A percentile compares a stretch with the other conserved stretches of the same genome.
Conservation (phyloP, 768 basidiomycete genomes). For the Pholiota conissans region DNA sequence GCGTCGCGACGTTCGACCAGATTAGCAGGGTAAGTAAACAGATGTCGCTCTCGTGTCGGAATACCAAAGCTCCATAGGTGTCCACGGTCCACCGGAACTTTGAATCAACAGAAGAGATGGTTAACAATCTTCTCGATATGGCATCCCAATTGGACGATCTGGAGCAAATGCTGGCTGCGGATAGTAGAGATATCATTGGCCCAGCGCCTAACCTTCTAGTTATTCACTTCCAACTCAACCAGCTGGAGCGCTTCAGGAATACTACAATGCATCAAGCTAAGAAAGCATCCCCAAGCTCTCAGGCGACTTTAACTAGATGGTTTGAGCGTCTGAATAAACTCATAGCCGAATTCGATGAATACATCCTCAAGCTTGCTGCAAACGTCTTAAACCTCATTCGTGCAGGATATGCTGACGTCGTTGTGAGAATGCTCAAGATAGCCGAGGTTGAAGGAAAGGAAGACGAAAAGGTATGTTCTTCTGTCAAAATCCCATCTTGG, state of each 20-base stretch:
- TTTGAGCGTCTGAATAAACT: slow-evolving; percentile 86
- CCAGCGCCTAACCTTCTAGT: slow-evolving; percentile 86
- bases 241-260: slow-evolving; percentile 92
- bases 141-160: slow-evolving; percentile 78
- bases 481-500: not conserved
- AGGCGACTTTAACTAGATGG: slow-evolving; percentile 68
- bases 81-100: slow-evolving; percentile 96
- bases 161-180: slow-evolving; percentile 73
- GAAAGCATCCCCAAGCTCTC: slow-evolving; percentile 65
- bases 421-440: slow-evolving; percentile 91
- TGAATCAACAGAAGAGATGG: slow-evolving; percentile 93
- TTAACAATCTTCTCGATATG: slow-evolving; percentile 93
- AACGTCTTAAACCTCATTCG: slow-evolving; percentile 81
- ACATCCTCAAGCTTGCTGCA: slow-evolving; percentile 74
- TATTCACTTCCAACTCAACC: slow-evolving; percentile 89
- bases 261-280: slow-evolving; percentile 95
- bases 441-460: slow-evolving; percentile 90
- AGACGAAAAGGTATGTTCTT: slow-evolving; percentile 87
- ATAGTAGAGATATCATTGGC: slow-evolving; percentile 77
- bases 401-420: slow-evolving; percentile 78
- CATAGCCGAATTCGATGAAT: slow-evolving; percentile 81
- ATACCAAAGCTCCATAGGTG: slow-evolving; percentile 52
- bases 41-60: not conserved
- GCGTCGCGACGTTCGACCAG: slow-evolving; percentile 89
- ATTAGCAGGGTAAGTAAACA: slow-evolving; percentile 76